Evolutionary conservation across 768 basidiomycete species (phyloP).

Genomic region (Hygrophorus pudorinus): DNA sequence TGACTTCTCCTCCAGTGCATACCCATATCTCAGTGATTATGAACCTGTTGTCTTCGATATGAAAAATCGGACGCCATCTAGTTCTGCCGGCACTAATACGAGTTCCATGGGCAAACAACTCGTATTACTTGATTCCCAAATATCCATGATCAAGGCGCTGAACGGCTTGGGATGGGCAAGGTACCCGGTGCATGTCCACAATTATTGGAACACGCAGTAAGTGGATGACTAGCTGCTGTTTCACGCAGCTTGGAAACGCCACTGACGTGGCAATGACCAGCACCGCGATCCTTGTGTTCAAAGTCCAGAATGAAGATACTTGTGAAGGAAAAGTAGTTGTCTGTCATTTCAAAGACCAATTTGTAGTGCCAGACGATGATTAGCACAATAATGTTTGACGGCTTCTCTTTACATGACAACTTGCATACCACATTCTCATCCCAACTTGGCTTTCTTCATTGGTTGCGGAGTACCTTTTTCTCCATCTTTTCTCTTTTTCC

Average conservation of each 20-base stretch:
- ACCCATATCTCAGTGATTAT: background rate
- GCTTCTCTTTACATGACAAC: too few species aligned
- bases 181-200: conserved; percentile 3
- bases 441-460: conserved; percentile 54
- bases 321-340: conserved; percentile 2
- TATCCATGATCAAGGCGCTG: background rate
- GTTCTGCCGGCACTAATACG: background rate
- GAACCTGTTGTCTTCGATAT: conserved; percentile 2
- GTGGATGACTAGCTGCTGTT: background rate
- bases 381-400: background rate
- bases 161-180: conserved; percentile 2
- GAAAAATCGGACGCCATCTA: background rate
- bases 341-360: conserved; percentile 1
- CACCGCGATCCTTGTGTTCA: conserved; percentile 5
- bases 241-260: background rate
- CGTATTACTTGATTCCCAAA: background rate
- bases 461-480: conserved; percentile 57
- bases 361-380: conserved; percentile 1
- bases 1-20: background rate
- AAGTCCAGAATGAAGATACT: background rate
- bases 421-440: background rate
- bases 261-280: background rate
- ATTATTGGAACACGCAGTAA: background rate
- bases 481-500: conserved; percentile 69
- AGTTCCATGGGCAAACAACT: background rate